Evolutionary conservation across 768 basidiomycete genomes (phyloP).

Genomic region (Lentinula aciculospora): DNA sequence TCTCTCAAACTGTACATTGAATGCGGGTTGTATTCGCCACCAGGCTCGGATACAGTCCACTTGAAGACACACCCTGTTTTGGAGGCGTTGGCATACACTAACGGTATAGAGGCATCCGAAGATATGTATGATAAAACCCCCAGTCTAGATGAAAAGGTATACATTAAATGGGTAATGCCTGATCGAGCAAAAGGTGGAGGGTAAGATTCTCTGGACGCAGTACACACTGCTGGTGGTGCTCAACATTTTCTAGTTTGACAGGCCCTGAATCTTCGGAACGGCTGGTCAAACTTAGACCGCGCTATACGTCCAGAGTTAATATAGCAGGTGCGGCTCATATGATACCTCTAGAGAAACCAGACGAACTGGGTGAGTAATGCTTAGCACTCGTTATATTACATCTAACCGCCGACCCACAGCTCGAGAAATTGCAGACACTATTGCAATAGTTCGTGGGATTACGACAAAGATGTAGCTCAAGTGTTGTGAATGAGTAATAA

Average conservation of each 20-base stretch:
- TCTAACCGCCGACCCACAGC: not conserved
- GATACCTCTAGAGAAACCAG: constrained; percentile 39
- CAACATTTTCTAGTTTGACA: not conserved
- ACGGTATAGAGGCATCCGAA: constrained; percentile 29
- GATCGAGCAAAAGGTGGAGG: constrained; percentile 18
- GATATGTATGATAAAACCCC: constrained; percentile 34
- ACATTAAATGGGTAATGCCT: constrained; percentile 52
- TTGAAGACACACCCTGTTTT: constrained; percentile 65
- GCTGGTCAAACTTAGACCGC: constrained; percentile 37
- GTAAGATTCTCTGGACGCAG: not conserved
- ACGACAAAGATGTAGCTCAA: not conserved
- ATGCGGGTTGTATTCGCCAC: constrained; percentile 39
- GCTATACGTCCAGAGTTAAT: constrained; percentile 34
- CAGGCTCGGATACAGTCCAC: constrained; percentile 28
- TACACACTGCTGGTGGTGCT: constrained; percentile 14
- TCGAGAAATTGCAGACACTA: constrained; percentile 1
- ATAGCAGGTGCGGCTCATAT: constrained; percentile 37
- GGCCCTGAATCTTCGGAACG: constrained; percentile 23
- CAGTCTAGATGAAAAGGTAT: constrained; percentile 43
- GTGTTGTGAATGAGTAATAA: not conserved
- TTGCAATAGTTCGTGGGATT: not conserved
- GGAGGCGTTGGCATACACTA: constrained; percentile 59
- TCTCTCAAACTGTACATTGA: constrained; percentile 58
- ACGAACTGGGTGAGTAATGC: constrained; percentile 18
- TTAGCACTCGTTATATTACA: not conserved